These are phyloP conservation scores for Lepiota venenata DNA, from an alignment of 768 basidiomycete species.

Conservation along the genomic window DNA sequence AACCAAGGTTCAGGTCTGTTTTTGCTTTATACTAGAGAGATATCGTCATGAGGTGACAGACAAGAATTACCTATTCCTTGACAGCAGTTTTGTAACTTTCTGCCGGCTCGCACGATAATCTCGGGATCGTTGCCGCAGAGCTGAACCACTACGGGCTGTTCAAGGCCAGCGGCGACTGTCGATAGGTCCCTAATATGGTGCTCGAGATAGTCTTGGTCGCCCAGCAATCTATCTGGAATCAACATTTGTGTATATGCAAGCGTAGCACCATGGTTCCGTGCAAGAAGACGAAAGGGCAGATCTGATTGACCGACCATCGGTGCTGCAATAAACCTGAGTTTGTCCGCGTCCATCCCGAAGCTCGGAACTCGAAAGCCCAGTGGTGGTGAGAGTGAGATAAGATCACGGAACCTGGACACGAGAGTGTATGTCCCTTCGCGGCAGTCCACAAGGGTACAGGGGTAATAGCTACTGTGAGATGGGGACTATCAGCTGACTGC, in stretches of 20 bases:
- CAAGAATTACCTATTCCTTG: conserved; percentile 61
- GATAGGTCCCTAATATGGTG: conserved; percentile 57
- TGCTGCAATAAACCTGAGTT: conserved; percentile 50
- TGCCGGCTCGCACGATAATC: conserved; percentile 54
- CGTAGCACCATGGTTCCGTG: conserved; percentile 60
- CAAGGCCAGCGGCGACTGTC: conserved; percentile 19
- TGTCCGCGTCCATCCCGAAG: conserved; percentile 13
- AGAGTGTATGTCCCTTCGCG: background rate
- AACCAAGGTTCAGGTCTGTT: conserved; percentile 78
- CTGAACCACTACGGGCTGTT: conserved; percentile 63
- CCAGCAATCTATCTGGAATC: conserved; percentile 53
- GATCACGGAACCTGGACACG: background rate
- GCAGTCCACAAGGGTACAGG: background rate
- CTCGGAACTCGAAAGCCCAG: background rate
- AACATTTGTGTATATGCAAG: conserved; percentile 80
- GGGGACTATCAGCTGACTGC: background rate
- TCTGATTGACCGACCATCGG: conserved; percentile 85
- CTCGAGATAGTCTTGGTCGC: conserved; percentile 64
- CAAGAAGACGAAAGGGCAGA: conserved; percentile 65
- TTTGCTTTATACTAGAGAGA: conserved; percentile 3
- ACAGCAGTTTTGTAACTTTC: conserved; percentile 54
- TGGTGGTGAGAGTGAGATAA: background rate
- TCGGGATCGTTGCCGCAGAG: conserved; percentile 72
- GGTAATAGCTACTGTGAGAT: background rate
- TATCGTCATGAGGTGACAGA: background rate